A percentile compares a stretch with the other conserved stretches of the same genome.
Evolutionary conservation across 139 green algal genomes (phyloP).

Genomic region (Coelastrella sp.): DNA sequence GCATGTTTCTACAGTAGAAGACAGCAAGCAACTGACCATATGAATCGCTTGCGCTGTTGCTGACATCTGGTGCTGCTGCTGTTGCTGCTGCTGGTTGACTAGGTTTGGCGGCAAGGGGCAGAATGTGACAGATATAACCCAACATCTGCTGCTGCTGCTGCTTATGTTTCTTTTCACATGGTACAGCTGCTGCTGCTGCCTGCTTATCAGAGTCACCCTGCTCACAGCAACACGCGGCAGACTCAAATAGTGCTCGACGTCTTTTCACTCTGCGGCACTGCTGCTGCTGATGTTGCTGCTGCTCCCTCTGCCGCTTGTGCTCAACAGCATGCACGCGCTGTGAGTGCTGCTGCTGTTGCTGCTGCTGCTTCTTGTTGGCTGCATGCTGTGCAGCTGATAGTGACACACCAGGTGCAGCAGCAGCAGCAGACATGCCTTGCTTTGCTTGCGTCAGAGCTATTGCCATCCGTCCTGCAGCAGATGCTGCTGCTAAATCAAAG

Average conservation of each 20-base stretch:
- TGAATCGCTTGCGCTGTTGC: not conserved
- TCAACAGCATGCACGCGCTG: not conserved
- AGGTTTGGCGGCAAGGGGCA: not conserved
- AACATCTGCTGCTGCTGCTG: conserved; percentile 9
- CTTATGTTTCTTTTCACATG: not conserved
- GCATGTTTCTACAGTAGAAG: conserved; percentile 36
- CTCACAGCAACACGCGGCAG: not conserved
- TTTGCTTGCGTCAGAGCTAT: too few relatives aligned
- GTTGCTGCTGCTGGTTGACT: not conserved
- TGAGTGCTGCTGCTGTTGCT: not conserved
- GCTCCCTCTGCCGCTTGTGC: not conserved
- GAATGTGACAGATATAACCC: conserved; percentile 26
- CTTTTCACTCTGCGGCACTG: too few relatives aligned
- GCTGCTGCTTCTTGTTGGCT: too few relatives aligned
- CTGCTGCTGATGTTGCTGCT: not conserved
- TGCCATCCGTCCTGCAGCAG: too few relatives aligned
- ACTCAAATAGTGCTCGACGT: too few relatives aligned
- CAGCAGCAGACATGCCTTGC: too few relatives aligned
- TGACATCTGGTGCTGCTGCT: conserved; percentile 15
- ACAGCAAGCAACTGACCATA: conserved; percentile 48
- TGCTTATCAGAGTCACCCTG: not conserved
- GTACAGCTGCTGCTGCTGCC: conserved; percentile 8
- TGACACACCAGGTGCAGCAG: too few relatives aligned
- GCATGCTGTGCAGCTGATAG: too few relatives aligned
- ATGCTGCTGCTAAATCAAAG: not conserved